phyloP scores from a whole-genome alignment of 495 filamentous ascomycete genomes.

The Tetracladium setigerum region DNA sequence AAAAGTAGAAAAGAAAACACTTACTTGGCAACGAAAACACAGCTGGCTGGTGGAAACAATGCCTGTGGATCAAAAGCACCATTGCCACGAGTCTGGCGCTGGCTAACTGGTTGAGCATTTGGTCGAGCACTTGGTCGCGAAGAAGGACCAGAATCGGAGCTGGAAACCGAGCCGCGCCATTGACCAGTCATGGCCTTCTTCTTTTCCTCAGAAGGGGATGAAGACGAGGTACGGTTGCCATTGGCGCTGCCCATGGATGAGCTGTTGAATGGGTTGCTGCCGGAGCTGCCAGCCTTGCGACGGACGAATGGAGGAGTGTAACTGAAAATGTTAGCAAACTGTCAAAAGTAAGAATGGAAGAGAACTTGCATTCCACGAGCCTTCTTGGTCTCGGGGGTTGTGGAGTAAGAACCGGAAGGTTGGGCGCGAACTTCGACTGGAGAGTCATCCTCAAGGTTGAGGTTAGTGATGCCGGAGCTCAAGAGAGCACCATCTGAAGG shows the following conservation, averaged over 20 bases:
- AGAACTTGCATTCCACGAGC: background rate
- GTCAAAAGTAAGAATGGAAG: background rate
- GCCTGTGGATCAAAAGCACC: slow-evolving; percentile 46
- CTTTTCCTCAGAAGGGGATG: slow-evolving; percentile 2
- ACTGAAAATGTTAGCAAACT: background rate
- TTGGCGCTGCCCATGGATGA: no score
- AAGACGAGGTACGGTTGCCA: background rate
- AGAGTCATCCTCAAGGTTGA: slow-evolving; percentile 3
- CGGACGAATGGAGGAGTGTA: slow-evolving; percentile 15
- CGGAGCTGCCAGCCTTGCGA: slow-evolving; percentile 1
- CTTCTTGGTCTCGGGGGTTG: background rate
- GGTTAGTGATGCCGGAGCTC: background rate
- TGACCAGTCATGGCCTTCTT: slow-evolving; percentile 7
- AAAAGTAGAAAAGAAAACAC: slow-evolving; percentile 14
- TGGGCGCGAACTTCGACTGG: background rate
- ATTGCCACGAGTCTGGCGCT: background rate
- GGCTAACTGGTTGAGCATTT: background rate
- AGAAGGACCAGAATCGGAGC: background rate
- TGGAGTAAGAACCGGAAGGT: slow-evolving; percentile 3
- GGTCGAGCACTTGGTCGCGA: slow-evolving; percentile 6
- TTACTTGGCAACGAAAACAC: slow-evolving; percentile 62
- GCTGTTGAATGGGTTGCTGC: no score
- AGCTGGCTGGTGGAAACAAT: slow-evolving; percentile 44
- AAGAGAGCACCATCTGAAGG: background rate
- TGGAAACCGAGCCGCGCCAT: slow-evolving; percentile 18